Conservation (phyloP, 23 red algal genomes). For the Gracilaria gracilis region DNA sequence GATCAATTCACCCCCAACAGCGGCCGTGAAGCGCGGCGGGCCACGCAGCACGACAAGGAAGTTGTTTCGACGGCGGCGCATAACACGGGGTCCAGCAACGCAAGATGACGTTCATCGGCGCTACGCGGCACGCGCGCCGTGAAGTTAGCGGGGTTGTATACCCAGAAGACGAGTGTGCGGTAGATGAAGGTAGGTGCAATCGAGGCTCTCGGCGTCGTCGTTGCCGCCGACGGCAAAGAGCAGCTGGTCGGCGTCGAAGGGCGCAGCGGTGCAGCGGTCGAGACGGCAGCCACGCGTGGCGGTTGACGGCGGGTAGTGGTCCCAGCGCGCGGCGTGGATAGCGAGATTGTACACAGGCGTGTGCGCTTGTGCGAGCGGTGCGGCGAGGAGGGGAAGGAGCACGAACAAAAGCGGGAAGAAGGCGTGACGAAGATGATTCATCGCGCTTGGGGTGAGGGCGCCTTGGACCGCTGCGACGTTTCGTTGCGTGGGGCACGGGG, state of each 20-base stretch:
- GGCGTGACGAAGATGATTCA: no score
- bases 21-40: neutral
- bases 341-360: conserved; percentile 6
- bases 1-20: neutral
- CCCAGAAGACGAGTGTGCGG: conserved; percentile 21
- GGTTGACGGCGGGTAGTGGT: conserved; percentile 19
- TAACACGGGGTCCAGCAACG: conserved; percentile 35
- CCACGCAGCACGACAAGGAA: conserved; percentile 38
- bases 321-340: conserved; percentile 23
- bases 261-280: conserved; percentile 37
- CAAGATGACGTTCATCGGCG: conserved; percentile 10
- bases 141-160: conserved; percentile 25
- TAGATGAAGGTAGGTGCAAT: conserved; percentile 29
- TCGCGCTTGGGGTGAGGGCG: no score
- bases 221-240: neutral
- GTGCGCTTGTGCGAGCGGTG: neutral
- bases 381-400: neutral
- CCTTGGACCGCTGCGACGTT: no score
- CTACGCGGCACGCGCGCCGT: neutral
- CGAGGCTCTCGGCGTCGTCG: neutral
- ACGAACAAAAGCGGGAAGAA: neutral
- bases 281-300: no score
- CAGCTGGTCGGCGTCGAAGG: neutral
- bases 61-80: conserved; percentile 39
- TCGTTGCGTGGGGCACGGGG: no score